Evolutionary conservation across 73 alveolate species (phyloP), one percentile per base, ranked within the genome.

Genomic region (Paramecium tetraurelia): DNA sequence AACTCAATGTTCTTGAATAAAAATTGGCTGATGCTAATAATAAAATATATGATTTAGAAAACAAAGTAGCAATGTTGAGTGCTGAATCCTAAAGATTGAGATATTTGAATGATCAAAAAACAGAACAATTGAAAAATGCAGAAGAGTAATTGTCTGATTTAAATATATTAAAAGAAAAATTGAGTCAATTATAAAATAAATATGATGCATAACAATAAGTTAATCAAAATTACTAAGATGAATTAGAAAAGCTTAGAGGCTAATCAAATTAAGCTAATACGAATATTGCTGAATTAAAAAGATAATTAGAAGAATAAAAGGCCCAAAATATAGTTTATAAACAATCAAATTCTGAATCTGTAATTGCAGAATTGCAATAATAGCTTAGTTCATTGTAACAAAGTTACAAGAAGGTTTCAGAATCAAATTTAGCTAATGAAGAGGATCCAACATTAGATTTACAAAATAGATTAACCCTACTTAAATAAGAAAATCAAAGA

Each of bases 11-110:
- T 12, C 38, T 75, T 21, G 87, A 75, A 38, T 21, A 20, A 38
- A 21, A 14, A 41, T 41, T 75, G 18, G 59, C 35, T 11, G 87
- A 75, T 75, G 87, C 87, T 10, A 75, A 75, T 38, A 41, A 35
- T 16, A 41, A 72, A 72, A 72, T 72, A 16, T 33, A 40, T 72
- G 86, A 72, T 72, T 18, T 72, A 21, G 86, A 72, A 40, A 72
- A 72, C 11, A 72, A 72, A 14, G 57, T 33, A 27, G 86, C 86
- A 11, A 72, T 72, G 86, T 33, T 72, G 14, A 72, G 86, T 72
- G 59, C 86, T 59, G 83, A 59, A 33, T 59, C 83, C 3, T 59
- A 59, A 22, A 1, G 83, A 59, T 33, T 59, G 38, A 59, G 83
- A 21, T 59, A 59, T 59, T 59, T 59, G 10, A 59, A 59, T 59